Conservation (phyloP, 345 rosid genomes). For the Salix arbutifolia region DNA sequence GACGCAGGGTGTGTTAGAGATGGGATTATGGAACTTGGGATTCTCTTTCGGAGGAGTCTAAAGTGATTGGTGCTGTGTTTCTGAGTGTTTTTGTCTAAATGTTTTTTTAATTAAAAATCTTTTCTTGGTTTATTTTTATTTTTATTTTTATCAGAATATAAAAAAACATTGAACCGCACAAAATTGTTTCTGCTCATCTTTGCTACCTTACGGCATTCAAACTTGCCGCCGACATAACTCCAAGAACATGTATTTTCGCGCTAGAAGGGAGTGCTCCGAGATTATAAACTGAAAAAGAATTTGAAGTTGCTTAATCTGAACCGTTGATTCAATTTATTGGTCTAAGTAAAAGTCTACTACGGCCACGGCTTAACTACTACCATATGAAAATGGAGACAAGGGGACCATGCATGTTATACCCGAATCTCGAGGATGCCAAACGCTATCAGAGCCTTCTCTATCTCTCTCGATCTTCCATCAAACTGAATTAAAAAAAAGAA, state of each 20-base stretch:
- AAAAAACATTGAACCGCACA: neutral
- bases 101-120: too few species aligned
- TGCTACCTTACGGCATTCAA: neutral
- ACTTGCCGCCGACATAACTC: neutral
- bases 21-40: neutral
- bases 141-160: too few species aligned
- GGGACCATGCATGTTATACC: conserved; percentile 48
- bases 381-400: conserved; percentile 30
- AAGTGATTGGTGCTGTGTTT: too few species aligned
- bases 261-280: neutral
- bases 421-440: conserved; percentile 45
- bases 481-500: neutral
- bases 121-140: too few species aligned
- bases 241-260: neutral
- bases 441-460: conserved; percentile 13
- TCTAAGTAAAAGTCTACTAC: neutral
- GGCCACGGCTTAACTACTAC: neutral
- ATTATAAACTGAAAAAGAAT: neutral
- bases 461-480: neutral
- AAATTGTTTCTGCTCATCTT: neutral
- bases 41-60: neutral
- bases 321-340: neutral
- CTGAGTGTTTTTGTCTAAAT: too few species aligned
- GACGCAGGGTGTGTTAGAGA: too few species aligned
- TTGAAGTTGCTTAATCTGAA: neutral